These are phyloP conservation scores for Pouteria glomerata DNA, from an alignment of 148 eudicot genomes.

Conservation along the genomic window DNA sequence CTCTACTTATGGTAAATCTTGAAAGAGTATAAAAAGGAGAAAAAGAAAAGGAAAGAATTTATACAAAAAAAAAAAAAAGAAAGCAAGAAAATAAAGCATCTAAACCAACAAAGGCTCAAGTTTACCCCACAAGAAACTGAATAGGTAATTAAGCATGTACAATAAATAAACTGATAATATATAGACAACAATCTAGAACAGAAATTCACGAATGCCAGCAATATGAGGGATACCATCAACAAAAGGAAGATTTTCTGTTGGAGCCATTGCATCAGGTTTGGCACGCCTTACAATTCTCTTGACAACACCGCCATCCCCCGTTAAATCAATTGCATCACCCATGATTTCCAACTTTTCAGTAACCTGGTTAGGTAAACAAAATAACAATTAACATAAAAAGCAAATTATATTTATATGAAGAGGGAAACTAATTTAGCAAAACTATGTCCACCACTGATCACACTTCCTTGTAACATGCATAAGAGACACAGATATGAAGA, in stretches of 20 bases:
- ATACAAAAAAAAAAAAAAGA: neutral
- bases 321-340: conserved; percentile 71
- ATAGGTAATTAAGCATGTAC: neutral
- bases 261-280: conserved; percentile 73
- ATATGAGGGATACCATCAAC: conserved; percentile 60
- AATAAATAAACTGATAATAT: neutral
- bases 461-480: neutral
- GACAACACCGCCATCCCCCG: conserved; percentile 88
- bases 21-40: neutral
- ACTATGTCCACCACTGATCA: neutral
- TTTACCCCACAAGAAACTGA: neutral
- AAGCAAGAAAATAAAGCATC: neutral
- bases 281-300: conserved; percentile 68
- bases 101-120: neutral
- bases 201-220: neutral
- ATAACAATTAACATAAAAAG: neutral
- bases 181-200: neutral
- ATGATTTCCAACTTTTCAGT: conserved; percentile 32
- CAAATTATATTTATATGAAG: neutral
- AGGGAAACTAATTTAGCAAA: conserved; percentile 2
- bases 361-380: conserved; percentile 20
- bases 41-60: neutral
- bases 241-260: conserved; percentile 81
- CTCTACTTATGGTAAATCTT: too few species aligned
- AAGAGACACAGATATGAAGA: neutral